Evolutionary conservation across 2,329 filamentous ascomycete species (phyloP).

Genomic region (Neocatenulostroma microsporum): DNA sequence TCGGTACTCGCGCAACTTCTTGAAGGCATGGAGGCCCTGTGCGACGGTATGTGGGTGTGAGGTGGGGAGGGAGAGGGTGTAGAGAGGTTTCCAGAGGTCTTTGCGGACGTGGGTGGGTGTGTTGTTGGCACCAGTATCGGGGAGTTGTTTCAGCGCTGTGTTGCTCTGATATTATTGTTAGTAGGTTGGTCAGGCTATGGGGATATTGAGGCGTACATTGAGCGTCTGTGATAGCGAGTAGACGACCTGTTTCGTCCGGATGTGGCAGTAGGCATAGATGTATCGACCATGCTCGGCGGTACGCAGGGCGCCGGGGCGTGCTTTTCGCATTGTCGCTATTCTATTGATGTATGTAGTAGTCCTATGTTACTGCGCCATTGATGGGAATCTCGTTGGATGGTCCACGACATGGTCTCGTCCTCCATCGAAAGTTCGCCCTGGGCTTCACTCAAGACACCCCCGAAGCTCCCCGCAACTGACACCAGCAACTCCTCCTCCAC

Average conservation of each 20-base stretch:
- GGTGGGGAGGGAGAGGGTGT: slow-evolving; percentile 49
- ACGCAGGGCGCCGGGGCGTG: not conserved
- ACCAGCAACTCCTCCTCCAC: not conserved
- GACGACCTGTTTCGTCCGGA: slow-evolving; percentile 56
- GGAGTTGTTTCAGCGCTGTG: slow-evolving; percentile 48
- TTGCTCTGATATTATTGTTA: slow-evolving; percentile 36
- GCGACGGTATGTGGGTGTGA: slow-evolving; percentile 24
- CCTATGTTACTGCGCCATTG: not conserved
- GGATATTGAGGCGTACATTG: slow-evolving; percentile 37
- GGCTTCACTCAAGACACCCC: no score
- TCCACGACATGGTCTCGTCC: no score
- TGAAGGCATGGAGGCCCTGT: slow-evolving; percentile 49
- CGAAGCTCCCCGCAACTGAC: slow-evolving; percentile 2
- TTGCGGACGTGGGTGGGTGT: slow-evolving; percentile 51
- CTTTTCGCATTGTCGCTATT: no score
- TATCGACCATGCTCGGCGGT: slow-evolving; percentile 3
- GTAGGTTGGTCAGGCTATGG: not conserved
- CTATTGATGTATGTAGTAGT: no score
- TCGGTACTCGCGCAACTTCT: slow-evolving; percentile 53
- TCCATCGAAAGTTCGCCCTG: no score
- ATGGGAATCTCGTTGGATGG: no score
- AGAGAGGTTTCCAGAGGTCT: slow-evolving; percentile 57
- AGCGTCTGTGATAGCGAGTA: slow-evolving; percentile 53
- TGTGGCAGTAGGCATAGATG: slow-evolving; percentile 43
- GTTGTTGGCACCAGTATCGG: slow-evolving; percentile 58